These are phyloP conservation scores for Yamadazyma endophytica DNA, from an alignment of 805 yeast species.

Conservation along the genomic window DNA sequence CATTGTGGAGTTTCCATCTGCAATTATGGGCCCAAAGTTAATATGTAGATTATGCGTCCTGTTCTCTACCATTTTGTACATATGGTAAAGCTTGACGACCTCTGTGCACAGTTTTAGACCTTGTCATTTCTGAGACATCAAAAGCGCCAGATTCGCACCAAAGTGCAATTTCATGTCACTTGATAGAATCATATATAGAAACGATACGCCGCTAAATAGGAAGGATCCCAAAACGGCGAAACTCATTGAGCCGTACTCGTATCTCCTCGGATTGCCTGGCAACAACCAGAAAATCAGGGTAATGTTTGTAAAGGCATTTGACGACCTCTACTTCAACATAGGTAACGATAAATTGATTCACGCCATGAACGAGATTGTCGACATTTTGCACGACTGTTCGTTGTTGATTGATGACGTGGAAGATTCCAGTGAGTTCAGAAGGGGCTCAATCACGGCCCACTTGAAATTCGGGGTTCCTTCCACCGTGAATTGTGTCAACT, in stretches of 20 bases:
- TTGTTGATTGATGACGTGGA: slow-evolving; percentile 79
- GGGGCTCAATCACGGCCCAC: slow-evolving; percentile 83
- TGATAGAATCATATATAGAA: slow-evolving; percentile 5
- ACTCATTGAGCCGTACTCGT: slow-evolving; percentile 25
- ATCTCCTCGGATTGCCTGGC: slow-evolving; percentile 29
- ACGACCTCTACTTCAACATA: slow-evolving; percentile 27
- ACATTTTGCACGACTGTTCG: slow-evolving; percentile 32
- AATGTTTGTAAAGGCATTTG: slow-evolving; percentile 29
- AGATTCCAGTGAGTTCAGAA: slow-evolving; percentile 63
- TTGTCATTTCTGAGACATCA: too few relatives aligned
- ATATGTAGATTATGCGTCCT: too few relatives aligned
- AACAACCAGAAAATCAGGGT: slow-evolving; percentile 28
- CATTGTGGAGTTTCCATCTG: too few relatives aligned
- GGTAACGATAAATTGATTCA: slow-evolving; percentile 16
- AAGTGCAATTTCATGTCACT: too few relatives aligned
- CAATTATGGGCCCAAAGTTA: too few relatives aligned
- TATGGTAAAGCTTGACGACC: too few relatives aligned
- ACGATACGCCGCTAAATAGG: slow-evolving; percentile 9
- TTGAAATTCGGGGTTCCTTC: slow-evolving; percentile 70
- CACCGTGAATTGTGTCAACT: slow-evolving; percentile 79
- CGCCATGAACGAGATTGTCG: slow-evolving; percentile 25
- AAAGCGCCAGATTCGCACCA: too few relatives aligned
- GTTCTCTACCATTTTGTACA: too few relatives aligned
- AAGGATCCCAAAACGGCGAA: slow-evolving; percentile 6
- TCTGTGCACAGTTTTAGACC: too few relatives aligned